Conservation (phyloP, 2,329 filamentous ascomycete species). For the Verticillium zaregamsianum region DNA sequence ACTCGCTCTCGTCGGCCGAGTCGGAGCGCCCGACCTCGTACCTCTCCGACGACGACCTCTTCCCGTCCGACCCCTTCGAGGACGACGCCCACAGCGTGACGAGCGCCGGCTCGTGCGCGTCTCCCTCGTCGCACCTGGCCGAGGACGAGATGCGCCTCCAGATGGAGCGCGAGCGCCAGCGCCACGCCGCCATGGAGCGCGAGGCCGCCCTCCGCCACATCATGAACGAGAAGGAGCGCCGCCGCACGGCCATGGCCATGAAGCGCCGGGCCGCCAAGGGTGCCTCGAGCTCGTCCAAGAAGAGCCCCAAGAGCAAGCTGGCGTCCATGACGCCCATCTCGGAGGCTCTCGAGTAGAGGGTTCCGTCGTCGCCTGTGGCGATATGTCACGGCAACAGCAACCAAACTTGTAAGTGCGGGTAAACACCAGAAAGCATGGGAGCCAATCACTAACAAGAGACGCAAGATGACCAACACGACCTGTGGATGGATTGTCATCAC, state of each 20-base stretch:
- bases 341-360: conserved; percentile 28
- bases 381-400: not conserved
- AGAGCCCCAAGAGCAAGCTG: conserved; percentile 43
- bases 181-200: conserved; percentile 39
- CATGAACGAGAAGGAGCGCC: conserved; percentile 51
- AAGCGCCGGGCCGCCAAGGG: conserved; percentile 17
- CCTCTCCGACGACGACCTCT: conserved; percentile 62
- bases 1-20: conserved; percentile 42
- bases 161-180: conserved; percentile 42
- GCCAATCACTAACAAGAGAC: not conserved
- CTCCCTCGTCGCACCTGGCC: conserved; percentile 35
- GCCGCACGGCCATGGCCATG: conserved; percentile 38
- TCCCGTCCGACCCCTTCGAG: conserved; percentile 46
- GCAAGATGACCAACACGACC: not conserved
- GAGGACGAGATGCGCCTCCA: conserved; percentile 43
- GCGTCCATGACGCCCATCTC: conserved; percentile 50
- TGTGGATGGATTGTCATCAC: not conserved
- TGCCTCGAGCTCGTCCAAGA: conserved; percentile 36
- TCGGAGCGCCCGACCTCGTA: conserved; percentile 47
- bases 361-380: not conserved
- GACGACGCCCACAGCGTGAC: conserved; percentile 45
- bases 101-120: conserved; percentile 38
- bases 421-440: not conserved
- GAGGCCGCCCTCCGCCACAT: conserved; percentile 48
- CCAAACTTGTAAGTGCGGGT: not conserved